Evolutionary conservation across 306 rosid genomes (phyloP), one percentile per base, ranked within the genome.

Genomic region (Vicia sativa): DNA sequence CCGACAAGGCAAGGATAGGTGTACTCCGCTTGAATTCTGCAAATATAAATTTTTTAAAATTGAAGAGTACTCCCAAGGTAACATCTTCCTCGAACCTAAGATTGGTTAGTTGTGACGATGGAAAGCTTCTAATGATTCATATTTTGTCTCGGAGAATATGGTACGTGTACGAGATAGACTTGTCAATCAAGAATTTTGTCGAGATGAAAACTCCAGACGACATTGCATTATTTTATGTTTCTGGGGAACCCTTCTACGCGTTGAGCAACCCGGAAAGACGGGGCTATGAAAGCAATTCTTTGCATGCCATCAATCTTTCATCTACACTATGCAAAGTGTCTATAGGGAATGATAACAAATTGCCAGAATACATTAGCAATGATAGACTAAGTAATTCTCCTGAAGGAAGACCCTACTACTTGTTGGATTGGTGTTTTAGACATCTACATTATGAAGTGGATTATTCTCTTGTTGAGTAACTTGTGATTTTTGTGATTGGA

Each of bases 141-240:
- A 55, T 55, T 26, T 25, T 4, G 9, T 12, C 4, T 10, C 10
- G 29, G 10, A 9, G n/a, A 55, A 55, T 25, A 26, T 26, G 6
- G 37, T 6, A 26, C 13, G 38, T 55, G 11, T 55, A 55, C 38
- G n/a, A 25, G 18, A 55, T 55, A 26, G 61, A 55, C 61, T 26
- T 55, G 18, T 55, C 61, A 26, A 55, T 16, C 18, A 55, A 25
- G 37, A 55, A 26, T 55, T 55, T 6, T 13, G 38, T 55, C 18
- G 29, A 6, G 18, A 2, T 54, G 16, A 2, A 54, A 54, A 54
- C 37, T 25, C 7, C 12, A 4, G 61, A 37, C 7, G 60, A 54
- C 61, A 25, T 26, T 25, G 61, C 37, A 12, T 12, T 54, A 54
- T 54, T 54, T 54, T 12, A 54, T 54, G 61, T 37, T 54, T 13